Conservation (phyloP, 257 asterid species). For the Rubia yunnanensis region DNA sequence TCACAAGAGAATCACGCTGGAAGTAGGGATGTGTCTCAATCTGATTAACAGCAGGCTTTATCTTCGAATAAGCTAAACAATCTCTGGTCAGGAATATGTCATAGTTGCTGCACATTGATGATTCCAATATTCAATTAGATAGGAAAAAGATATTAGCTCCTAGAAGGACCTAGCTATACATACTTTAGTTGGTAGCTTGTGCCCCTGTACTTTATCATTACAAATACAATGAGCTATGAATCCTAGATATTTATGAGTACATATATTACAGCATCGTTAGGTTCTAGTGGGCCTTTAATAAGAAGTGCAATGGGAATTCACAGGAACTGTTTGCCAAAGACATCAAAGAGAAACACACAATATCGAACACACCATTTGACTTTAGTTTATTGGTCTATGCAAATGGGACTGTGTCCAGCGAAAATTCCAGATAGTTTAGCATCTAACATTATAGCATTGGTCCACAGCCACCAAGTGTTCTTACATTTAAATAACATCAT, state of each 20-base stretch:
- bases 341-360: neutral
- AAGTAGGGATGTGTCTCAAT: slow-evolving; percentile 67
- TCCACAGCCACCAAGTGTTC: neutral
- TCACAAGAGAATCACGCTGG: slow-evolving; percentile 64
- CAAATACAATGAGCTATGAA: neutral
- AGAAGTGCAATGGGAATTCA: neutral
- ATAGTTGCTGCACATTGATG: slow-evolving; percentile 48
- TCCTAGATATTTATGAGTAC: neutral
- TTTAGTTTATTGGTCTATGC: neutral
- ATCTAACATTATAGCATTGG: neutral
- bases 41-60: slow-evolving; percentile 70
- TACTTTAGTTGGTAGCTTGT: neutral
- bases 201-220: neutral
- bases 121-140: neutral
- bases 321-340: neutral
- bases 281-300: neutral
- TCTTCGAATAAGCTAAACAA: slow-evolving; percentile 57
- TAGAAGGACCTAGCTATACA: neutral
- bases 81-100: slow-evolving; percentile 58
- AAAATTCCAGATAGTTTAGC: neutral
- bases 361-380: neutral
- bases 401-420: neutral
- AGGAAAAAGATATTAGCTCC: neutral
- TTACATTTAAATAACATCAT: neutral
- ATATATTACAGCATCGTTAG: neutral